Conservation (phyloP, 805 yeast species). For the Nakazawaea ishiwadae region DNA sequence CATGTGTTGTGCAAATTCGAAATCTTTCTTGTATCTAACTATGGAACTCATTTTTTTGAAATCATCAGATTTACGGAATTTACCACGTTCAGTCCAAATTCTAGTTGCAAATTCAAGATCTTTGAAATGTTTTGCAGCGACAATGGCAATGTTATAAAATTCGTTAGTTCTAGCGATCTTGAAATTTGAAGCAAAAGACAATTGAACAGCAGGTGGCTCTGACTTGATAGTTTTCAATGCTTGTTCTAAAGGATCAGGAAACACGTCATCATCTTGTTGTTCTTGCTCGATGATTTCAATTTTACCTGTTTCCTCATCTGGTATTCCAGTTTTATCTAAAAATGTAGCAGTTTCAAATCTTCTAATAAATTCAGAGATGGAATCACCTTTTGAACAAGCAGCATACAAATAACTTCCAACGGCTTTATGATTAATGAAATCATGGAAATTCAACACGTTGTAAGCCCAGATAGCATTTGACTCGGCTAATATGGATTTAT, state of each 20-base stretch:
- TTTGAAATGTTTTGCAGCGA: constrained; percentile 57
- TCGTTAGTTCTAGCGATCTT: constrained; percentile 39
- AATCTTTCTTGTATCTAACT: constrained; percentile 45
- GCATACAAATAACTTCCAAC: constrained; percentile 52
- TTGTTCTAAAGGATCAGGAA: constrained; percentile 11
- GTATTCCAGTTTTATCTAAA: constrained; percentile 25
- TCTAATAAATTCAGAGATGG: constrained; percentile 29
- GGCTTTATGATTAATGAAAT: constrained; percentile 34
- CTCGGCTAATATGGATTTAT: constrained; percentile 56
- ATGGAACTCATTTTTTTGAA: constrained; percentile 39
- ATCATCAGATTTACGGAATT: constrained; percentile 47
- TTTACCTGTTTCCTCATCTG: constrained; percentile 17
- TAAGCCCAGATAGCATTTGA: constrained; percentile 72
- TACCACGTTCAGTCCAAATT: constrained; percentile 79
- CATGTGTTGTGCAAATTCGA: constrained; percentile 70
- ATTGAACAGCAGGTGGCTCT: constrained; percentile 13
- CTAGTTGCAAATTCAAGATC: constrained; percentile 55
- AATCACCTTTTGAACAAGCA: constrained; percentile 29
- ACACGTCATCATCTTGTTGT: constrained; percentile 11
- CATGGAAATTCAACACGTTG: constrained; percentile 38
- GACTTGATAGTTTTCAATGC: constrained; percentile 6
- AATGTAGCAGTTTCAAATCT: constrained; percentile 32
- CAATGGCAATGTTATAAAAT: constrained; percentile 56
- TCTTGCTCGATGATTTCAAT: constrained; percentile 16
- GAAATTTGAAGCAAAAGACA: constrained; percentile 13